A percentile compares a stretch with the other conserved stretches of the same genome.
Evolutionary conservation across 192 early-diverging fungal species (phyloP).

Genomic region (Coemansia sp.): DNA sequence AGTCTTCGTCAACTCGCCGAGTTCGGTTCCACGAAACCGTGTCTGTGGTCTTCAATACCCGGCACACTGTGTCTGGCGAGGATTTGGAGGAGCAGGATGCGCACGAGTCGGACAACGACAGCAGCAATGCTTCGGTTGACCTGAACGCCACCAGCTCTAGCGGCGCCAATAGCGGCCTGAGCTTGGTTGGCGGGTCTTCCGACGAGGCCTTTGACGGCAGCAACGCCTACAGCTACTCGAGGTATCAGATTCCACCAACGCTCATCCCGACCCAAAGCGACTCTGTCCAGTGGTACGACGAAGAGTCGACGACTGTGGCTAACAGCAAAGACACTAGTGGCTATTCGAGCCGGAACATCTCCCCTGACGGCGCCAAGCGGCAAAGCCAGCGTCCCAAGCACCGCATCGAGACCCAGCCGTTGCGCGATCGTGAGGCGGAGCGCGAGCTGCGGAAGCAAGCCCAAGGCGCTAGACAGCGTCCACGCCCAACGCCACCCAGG

Average conservation of each 20-base stretch:
- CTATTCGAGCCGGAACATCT: conserved; percentile 31
- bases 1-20: conserved; percentile 47
- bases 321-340: conserved; percentile 29
- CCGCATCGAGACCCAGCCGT: conserved; percentile 46
- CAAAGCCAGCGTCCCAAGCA: conserved; percentile 26
- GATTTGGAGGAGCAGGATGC: conserved; percentile 11
- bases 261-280: not conserved
- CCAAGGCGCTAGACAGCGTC: not conserved
- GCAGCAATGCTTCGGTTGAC: conserved; percentile 41
- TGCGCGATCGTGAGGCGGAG: conserved; percentile 53
- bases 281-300: conserved; percentile 13
- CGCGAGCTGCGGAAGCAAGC: conserved; percentile 30
- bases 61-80: conserved; percentile 17
- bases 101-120: conserved; percentile 42
- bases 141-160: conserved; percentile 5
- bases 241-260: conserved; percentile 27
- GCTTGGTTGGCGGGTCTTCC: not conserved
- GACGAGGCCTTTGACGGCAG: conserved; percentile 47
- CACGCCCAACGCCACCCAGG: not conserved
- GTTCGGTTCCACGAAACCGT: conserved; percentile 52
- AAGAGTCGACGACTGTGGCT: not conserved
- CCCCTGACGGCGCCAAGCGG: conserved; percentile 23
- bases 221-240: conserved; percentile 14
- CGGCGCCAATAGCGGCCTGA: not conserved
- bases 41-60: conserved; percentile 43